Percentiles rank a stretch among this genome's conserved stretches.
Conservation (phyloP, 2,329 filamentous ascomycete genomes). For the Penicillium thymicola region DNA sequence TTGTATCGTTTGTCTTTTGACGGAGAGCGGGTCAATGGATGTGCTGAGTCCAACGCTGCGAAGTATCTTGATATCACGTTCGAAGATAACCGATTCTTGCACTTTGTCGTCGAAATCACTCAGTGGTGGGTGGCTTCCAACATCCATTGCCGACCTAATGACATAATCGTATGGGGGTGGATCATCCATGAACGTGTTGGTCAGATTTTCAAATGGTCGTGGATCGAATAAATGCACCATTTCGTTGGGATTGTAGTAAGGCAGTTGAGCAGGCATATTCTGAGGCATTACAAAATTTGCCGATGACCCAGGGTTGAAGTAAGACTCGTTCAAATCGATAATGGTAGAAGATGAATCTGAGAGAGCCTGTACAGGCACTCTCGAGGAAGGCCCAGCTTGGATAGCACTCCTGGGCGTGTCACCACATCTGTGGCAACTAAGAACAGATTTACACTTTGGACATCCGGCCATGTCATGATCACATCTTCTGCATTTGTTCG, state of each 20-base stretch:
- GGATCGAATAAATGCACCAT: not conserved
- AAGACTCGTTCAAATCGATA: not conserved
- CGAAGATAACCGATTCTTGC: not conserved
- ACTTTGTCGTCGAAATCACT: not conserved
- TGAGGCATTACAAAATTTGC: too few relatives aligned
- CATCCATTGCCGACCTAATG: not conserved
- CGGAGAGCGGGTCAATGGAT: not conserved
- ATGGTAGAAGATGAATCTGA: not conserved
- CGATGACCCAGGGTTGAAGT: not conserved
- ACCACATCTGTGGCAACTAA: not conserved
- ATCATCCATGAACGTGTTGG: not conserved
- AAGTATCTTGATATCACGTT: not conserved
- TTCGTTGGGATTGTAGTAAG: not conserved
- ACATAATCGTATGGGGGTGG: too few relatives aligned
- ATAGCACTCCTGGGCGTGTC: not conserved
- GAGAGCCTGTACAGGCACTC: not conserved
- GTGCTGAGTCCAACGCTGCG: not conserved
- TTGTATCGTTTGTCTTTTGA: not conserved
- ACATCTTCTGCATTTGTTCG: not conserved
- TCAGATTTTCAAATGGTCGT: not conserved
- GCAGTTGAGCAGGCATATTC: not conserved
- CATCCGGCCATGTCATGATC: not conserved
- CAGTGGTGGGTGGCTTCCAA: not conserved
- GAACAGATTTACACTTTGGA: not conserved
- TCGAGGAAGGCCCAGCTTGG: not conserved